Evolutionary conservation across 495 filamentous ascomycete species (phyloP).

Genomic region (Neurospora sp.): DNA sequence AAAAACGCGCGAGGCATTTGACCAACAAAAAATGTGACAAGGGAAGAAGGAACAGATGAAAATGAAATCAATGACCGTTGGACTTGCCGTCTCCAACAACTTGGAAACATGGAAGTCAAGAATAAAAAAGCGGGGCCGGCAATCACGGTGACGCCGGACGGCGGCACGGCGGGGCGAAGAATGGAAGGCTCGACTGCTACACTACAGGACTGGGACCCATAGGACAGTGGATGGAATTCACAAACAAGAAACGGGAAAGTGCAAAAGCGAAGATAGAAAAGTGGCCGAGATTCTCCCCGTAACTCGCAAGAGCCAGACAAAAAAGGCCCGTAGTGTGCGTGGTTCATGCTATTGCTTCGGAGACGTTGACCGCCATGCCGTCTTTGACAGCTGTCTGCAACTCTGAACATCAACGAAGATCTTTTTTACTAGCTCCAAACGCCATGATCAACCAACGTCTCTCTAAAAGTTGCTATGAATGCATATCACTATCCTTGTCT

Average conservation of each 20-base stretch:
- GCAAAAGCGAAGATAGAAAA: neutral
- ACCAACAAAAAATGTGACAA: neutral
- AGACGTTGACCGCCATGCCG: neutral
- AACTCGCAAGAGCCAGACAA: neutral
- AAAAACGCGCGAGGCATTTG: neutral
- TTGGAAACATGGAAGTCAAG: neutral
- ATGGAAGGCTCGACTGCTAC: neutral
- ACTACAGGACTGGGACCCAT: neutral
- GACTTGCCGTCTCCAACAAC: neutral
- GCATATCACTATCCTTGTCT: neutral
- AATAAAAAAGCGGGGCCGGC: neutral
- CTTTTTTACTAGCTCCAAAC: neutral
- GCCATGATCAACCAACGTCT: neutral
- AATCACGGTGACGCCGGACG: neutral
- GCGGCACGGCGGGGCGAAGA: neutral
- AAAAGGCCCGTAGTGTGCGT: neutral
- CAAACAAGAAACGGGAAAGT: neutral
- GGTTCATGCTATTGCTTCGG: neutral
- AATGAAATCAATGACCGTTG: neutral
- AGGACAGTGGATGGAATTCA: neutral
- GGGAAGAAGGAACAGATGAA: neutral
- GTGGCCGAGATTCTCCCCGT: slow-evolving; percentile 5
- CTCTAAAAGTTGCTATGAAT: neutral
- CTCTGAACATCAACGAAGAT: neutral
- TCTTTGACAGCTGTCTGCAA: neutral